A percentile compares a stretch with the other conserved stretches of the same genome.
These are phyloP conservation scores for Alternaria alternata DNA, from an alignment of 2,329 filamentous ascomycete genomes.

Conservation along the genomic window DNA sequence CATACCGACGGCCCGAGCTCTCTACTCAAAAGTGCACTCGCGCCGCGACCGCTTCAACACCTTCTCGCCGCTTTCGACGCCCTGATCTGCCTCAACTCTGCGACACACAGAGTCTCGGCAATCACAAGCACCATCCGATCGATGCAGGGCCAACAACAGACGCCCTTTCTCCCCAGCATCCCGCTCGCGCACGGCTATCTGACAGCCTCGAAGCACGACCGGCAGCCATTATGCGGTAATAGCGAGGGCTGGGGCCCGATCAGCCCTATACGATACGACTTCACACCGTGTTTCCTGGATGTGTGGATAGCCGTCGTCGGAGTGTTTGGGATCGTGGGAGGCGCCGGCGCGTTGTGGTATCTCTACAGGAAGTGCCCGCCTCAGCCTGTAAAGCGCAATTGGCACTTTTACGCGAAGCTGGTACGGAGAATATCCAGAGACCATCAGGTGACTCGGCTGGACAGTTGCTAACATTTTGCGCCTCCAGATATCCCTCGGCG, in stretches of 20 bases:
- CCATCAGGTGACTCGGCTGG: not conserved
- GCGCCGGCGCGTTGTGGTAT: conserved; percentile 80
- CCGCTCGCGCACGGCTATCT: conserved; percentile 62
- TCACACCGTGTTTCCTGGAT: conserved; percentile 97
- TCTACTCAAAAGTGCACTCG: conserved; percentile 17
- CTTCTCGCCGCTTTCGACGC: conserved; percentile 21
- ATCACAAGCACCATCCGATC: conserved; percentile 29
- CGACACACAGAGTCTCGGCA: conserved; percentile 34
- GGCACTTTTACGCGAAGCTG: conserved; percentile 93
- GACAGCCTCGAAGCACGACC: conserved; percentile 51
- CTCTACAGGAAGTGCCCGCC: conserved; percentile 74
- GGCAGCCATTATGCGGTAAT: conserved; percentile 85
- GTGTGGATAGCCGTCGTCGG: conserved; percentile 84
- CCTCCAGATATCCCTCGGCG: conserved; percentile 67
- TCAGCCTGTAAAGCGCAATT: conserved; percentile 77
- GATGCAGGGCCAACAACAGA: conserved; percentile 51
- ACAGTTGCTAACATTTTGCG: conserved; percentile 18
- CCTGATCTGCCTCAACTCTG: conserved; percentile 28
- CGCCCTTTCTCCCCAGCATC: conserved; percentile 42
- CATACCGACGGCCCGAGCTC: conserved; percentile 20
- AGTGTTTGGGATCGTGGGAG: conserved; percentile 78
- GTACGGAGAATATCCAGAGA: conserved; percentile 56
- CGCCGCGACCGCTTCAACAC: conserved; percentile 8
- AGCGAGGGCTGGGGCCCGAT: conserved; percentile 94
- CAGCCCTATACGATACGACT: conserved; percentile 86